Base-by-base conservation (phyloP, 2,329 filamentous ascomycete species). In the Calonectria naviculata region DNA sequence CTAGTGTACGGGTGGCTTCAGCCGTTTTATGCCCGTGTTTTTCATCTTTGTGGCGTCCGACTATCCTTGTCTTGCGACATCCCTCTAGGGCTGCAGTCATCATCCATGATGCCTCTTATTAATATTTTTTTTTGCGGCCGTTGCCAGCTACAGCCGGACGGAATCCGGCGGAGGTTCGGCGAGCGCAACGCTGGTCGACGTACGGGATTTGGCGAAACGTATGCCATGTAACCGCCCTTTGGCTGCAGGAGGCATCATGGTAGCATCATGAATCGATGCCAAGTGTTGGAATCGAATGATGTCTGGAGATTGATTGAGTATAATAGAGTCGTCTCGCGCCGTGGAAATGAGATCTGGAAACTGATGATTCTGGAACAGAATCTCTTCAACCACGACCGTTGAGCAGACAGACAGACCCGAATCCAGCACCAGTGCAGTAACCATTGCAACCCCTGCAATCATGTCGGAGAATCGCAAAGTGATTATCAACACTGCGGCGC, bases 401-500 rank as follows among this genome's bases (percentile, higher is more conserved):
- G 9, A 17, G 24, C 15, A 17, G 21, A 28, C 15, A 29, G 15
- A 49, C 44, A n/a, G n/a, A n/a, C n/a, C n/a, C 10, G 31, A 29
- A 12, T 42, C 21, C 24, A 36, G 46, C 41, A 19, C 15, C 36
- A 38, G 2, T 5, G 31, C 44, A n/a, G 5, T 26, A 34, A 46
- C 31, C 7, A 24, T 29, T 8, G 34, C 15, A 19, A 19, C 15
- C n/a, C 3, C 10, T 8, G 47, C 42, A 63, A 70, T 17, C 31
- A 74, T 74, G 70, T 36, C 67, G 42, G 67, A 72, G 36, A 44
- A 36, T 9, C 47, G 26, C 41, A 67, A 71, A 24, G 61, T 69
- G 29, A 70, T 78, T n/a, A 70, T 78, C 67, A 78, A 75, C 34
- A 65, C 63, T 10, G 68, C 61, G 21, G 75, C 76, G 19, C 71